phyloP scores from a whole-genome alignment of 2,329 filamentous ascomycete species.

The Alternaria sp. region DNA sequence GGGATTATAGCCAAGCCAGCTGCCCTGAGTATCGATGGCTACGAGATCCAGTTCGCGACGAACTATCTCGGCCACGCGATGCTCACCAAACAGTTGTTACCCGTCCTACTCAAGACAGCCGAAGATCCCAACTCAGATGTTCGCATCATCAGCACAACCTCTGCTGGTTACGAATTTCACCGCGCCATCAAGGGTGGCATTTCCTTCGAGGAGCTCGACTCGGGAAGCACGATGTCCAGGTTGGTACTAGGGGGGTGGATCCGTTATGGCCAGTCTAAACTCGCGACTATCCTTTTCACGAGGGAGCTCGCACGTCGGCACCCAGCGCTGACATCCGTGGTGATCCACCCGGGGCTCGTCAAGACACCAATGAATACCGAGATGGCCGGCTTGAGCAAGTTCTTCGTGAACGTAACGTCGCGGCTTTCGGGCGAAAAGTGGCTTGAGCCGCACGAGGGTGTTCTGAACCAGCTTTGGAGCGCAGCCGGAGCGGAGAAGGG shows the following conservation, averaged over 20 bases:
- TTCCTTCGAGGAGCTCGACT: slow-evolving; percentile 30
- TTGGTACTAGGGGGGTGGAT: slow-evolving; percentile 38
- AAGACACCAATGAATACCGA: slow-evolving; percentile 50
- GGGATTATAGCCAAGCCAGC: too few species aligned
- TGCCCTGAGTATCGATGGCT: slow-evolving; percentile 55
- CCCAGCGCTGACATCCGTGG: slow-evolving; percentile 54
- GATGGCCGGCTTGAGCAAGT: slow-evolving; percentile 22
- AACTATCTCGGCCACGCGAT: slow-evolving; percentile 61
- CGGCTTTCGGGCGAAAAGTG: background rate
- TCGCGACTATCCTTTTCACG: slow-evolving; percentile 60
- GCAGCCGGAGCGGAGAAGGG: slow-evolving; percentile 36
- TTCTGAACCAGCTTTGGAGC: slow-evolving; percentile 51
- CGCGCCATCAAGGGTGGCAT: slow-evolving; percentile 38
- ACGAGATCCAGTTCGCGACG: slow-evolving; percentile 60
- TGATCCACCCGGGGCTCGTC: slow-evolving; percentile 61
- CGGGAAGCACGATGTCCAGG: slow-evolving; percentile 26
- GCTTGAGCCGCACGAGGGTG: slow-evolving; percentile 28
- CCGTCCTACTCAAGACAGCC: slow-evolving; percentile 53
- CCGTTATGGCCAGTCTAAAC: slow-evolving; percentile 60
- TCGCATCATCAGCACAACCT: too few species aligned
- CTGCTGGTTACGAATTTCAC: slow-evolving; percentile 29
- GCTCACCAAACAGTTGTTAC: slow-evolving; percentile 56
- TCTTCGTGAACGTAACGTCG: slow-evolving; percentile 18
- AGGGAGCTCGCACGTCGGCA: slow-evolving; percentile 54
- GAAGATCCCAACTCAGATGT: slow-evolving; percentile 27